These are phyloP conservation scores for Glycine latifolia DNA, from an alignment of 306 rosid genomes.

Conservation along the genomic window DNA sequence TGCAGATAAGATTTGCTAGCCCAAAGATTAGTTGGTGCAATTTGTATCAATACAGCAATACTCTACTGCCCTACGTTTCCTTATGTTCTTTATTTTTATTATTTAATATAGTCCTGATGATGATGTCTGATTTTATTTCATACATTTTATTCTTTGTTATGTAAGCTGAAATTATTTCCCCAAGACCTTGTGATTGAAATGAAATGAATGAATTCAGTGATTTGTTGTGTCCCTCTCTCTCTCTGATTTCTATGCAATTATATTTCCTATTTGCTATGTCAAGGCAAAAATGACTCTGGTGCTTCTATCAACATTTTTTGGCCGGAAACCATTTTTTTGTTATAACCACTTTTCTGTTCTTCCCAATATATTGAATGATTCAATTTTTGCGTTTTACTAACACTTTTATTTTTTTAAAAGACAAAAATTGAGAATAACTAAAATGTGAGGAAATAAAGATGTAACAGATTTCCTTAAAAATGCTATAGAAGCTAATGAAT, in stretches of 20 bases:
- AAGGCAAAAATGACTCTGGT: no score
- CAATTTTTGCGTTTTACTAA: no score
- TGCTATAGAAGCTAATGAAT: no score
- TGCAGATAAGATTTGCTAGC: constrained; percentile 66
- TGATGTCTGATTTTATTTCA: constrained; percentile 7
- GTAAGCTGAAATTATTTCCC: constrained; percentile 58
- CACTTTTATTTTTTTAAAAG: no score
- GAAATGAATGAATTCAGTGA: constrained; percentile 39
- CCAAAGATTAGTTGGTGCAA: constrained; percentile 51
- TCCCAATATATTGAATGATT: no score
- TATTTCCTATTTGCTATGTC: neutral
- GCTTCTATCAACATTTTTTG: no score
- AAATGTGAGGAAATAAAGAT: no score
- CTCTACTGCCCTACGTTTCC: neutral
- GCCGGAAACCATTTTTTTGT: no score
- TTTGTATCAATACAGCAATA: constrained; percentile 56
- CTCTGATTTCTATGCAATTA: neutral
- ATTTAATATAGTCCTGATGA: constrained; percentile 27
- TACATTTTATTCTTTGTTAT: constrained; percentile 61
- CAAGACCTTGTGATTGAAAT: constrained; percentile 38
- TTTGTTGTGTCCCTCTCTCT: neutral
- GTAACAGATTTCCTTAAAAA: no score
- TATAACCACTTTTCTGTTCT: no score
- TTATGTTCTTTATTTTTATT: constrained; percentile 35
- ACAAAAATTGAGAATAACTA: no score